Base-by-base conservation (phyloP, 345 rosid genomes). In the Populus pruinosa region DNA sequence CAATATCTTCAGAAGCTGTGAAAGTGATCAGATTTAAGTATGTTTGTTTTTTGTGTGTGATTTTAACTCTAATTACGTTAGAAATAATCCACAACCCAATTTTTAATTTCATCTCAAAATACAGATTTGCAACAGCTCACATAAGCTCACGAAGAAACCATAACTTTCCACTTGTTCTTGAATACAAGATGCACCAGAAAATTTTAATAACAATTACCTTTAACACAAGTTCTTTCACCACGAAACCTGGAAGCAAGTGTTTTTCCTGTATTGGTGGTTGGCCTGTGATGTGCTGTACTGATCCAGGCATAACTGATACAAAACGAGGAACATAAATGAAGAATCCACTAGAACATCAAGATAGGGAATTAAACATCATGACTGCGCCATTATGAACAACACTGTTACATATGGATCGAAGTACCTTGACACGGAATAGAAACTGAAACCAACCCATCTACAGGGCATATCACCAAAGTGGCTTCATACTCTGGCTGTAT, bases 391-490 rank as follows among this genome's bases (percentile, higher is more conserved):
- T 47, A 47, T 47, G 50, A 47, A 14, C 50, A 47, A 47, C 35
- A 55, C 31, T 14, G 13, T 39, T 31, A 61, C 23, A 69, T 17
- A 36, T 31, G 63, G 43, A 41, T 35, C 27, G 75, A 31, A 65
- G 67, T 87, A 92, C 97, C 90, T 85, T 73, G 79, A 84, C 91
- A 91, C 72, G 85, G 82, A 73, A 88, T 75, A n/a, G 85, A 79
- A 76, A 87, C 75, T 39, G 88, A 62, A 20, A 69, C 68, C 41
- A 78, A 74, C 43, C 80, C 77, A 69, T 85, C 80, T 66, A 12
- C 62, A 6, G 81, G 33, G 68, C 76, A 80, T 85, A 92, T 79
- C 83, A 81, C 75, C 80, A 90, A 75, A 63, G 78, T 84, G 69
- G 90, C 89, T 49, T 72, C 83, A 80, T 85, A 91, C 43, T 29